Base-by-base conservation (phyloP, 345 rosid genomes). In the Brassica cretica region DNA sequence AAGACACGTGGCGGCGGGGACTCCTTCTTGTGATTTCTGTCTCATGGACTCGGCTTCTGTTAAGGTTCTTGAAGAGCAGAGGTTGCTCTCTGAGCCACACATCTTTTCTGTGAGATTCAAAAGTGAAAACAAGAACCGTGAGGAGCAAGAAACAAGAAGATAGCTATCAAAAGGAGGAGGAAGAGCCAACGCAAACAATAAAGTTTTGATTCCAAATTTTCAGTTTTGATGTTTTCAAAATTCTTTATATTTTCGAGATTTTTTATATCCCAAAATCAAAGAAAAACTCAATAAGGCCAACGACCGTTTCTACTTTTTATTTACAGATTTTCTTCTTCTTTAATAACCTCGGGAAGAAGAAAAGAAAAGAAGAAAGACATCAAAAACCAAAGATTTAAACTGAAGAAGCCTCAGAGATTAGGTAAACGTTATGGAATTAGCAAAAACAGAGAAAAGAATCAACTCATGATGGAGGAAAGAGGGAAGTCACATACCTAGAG, bases 91-190 rank as follows among this genome's bases (percentile, higher is more conserved):
- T 56, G 91, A 72, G 77, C 85, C 86, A 29, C 91, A 90, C 93
- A 84, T 89, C 58, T 64, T 76, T 58, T 84, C 98, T 92, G 96
- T 82, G 84, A 11, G 80, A 75, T 72, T 30, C 66, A 5, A 80
- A 76, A 9, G 53, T 27, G 49, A 6, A 61, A 25, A 2, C 10
- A 18, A 63, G 11, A 55, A 66, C 21, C 46, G 49, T 15, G 25
- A 59, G 21, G 12, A 63, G 69, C 64, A 76, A 61, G 73, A 61
- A 62, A 35, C 64, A 76, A 70, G 16, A 51, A 37, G 63, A 58
- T 59, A 4, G 10, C 41, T 30, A 63, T 30, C 67, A 27, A 64
- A 35, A 29, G 19, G 4, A 5, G 32, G 69, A 49, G 3, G 44
- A 41, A 61, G 29, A 46, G 32, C 21, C 29, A 61, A 61, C 65